phyloP scores from a whole-genome alignment of 805 yeast genomes.

The Candida mattraensis region DNA sequence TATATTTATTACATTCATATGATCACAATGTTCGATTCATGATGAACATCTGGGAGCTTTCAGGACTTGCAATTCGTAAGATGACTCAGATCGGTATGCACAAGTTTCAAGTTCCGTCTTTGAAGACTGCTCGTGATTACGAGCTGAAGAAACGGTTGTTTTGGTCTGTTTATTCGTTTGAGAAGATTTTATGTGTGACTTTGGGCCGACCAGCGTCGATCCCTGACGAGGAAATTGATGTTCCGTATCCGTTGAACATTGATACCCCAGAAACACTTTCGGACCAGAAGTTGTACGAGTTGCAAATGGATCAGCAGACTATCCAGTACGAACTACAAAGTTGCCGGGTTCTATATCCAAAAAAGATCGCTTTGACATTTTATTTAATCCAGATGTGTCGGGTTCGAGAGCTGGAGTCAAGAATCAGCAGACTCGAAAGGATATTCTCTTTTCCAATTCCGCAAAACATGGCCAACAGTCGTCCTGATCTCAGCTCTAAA shows the following conservation, averaged over 20 bases:
- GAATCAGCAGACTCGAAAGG: constrained; percentile 13
- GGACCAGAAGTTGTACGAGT: constrained; percentile 8
- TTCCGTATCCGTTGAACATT: constrained; percentile 19
- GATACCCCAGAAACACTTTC: constrained; percentile 6
- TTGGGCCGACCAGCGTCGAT: constrained; percentile 19
- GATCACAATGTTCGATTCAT: constrained; percentile 16
- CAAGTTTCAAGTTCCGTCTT: constrained; percentile 13
- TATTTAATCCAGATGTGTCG: constrained; percentile 17
- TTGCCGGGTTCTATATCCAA: constrained; percentile 14
- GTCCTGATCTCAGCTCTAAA: constrained; percentile 2
- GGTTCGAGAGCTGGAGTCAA: constrained; percentile 14
- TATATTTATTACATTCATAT: constrained; percentile 19
- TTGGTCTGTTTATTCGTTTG: constrained; percentile 22
- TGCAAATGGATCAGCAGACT: constrained; percentile 15
- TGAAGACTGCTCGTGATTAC: constrained; percentile 8
- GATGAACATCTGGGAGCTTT: constrained; percentile 21
- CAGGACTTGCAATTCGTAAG: constrained; percentile 19
- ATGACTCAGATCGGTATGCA: constrained; percentile 18
- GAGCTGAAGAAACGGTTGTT: constrained; percentile 15
- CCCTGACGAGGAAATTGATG: constrained; percentile 19
- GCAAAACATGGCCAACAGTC: neutral
- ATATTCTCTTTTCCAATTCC: constrained; percentile 11
- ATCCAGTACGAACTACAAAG: constrained; percentile 11
- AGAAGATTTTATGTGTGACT: constrained; percentile 19
- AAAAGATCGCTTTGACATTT: constrained; percentile 10